phyloP scores from a whole-genome alignment of 768 basidiomycete species.

The Boletus speciosus region DNA sequence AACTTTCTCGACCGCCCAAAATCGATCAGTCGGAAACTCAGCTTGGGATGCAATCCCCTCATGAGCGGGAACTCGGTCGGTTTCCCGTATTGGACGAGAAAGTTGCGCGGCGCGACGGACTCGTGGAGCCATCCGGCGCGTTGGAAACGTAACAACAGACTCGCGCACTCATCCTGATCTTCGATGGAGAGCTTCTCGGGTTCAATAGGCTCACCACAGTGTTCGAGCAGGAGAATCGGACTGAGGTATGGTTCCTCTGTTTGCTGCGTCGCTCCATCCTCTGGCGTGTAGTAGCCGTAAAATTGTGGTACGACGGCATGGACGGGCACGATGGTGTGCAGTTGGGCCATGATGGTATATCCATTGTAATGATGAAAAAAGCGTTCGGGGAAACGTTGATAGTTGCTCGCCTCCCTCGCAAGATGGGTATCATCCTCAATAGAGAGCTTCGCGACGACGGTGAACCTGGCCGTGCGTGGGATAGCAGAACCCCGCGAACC shows the following conservation, averaged over 20 bases:
- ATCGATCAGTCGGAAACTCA: constrained; percentile 50
- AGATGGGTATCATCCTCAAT: constrained; percentile 37
- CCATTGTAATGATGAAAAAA: constrained; percentile 28
- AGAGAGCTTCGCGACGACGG: constrained; percentile 47
- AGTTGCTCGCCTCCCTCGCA: constrained; percentile 25
- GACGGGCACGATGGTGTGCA: constrained; percentile 44
- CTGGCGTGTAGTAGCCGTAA: constrained; percentile 54
- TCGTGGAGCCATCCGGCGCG: constrained; percentile 36
- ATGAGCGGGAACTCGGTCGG: constrained; percentile 28
- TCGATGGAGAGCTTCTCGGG: constrained; percentile 32
- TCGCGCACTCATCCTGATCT: constrained; percentile 39
- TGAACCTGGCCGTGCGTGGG: constrained; percentile 35
- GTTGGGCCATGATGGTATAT: constrained; percentile 21
- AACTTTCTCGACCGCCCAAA: constrained; percentile 39
- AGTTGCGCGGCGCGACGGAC: constrained; percentile 42
- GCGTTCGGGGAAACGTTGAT: constrained; percentile 26
- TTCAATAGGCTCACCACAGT: constrained; percentile 40
- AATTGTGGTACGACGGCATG: constrained; percentile 58
- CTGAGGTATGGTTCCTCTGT: constrained; percentile 20
- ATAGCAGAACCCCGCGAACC: not conserved
- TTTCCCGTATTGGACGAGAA: constrained; percentile 42
- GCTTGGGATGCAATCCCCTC: constrained; percentile 2
- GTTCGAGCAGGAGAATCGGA: constrained; percentile 46
- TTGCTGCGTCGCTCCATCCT: not conserved
- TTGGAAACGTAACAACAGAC: constrained; percentile 42